Base-by-base conservation (phyloP, 225 moss, liverwort and hornwort genomes). In the Physcomitrellopsis africana region DNA sequence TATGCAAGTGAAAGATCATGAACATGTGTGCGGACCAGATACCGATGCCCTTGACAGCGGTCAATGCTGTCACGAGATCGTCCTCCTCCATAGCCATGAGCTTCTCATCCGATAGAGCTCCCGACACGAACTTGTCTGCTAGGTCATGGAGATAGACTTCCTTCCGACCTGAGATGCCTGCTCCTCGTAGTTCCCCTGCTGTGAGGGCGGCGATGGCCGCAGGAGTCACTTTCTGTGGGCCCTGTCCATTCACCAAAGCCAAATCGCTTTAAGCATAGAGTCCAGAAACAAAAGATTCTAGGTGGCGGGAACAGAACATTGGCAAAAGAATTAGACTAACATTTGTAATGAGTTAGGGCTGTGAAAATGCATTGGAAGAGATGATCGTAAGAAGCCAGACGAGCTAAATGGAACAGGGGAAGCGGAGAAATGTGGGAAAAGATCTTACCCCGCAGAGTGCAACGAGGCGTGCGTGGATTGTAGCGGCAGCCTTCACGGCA, bases 1-100 rank as follows among this genome's bases (percentile, higher is more conserved):
- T 87, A 56, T 89, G 93, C 48, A 93, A 78, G 51, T 86, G 73
- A 66, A 89, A 93, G 41, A 93, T 85, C 93, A 93, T 90, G 67
- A 93, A 93, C 93, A 93, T 93, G 26, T 93, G 91, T 10, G 86
- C 93, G 65, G 91, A 89, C 93, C 93, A 93, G 14, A 91, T 75
- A 48, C 93, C 91, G 51, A 91, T 91, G 26, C 93, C 91, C 65
- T 81, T 90, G 23, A 93, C 91, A 17, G 86, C 84, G 11, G 82
- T 91, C 80, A 93, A 73, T 26, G 83, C 82, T 65, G 73, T 79
- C 63, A 85, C 73, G 11, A 93, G 89, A 53, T 83, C 75, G n/a
- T 87, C 81, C 55, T 93, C 93, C 61, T 84, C 80, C 89, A 91
- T 85, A 0, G n/a, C 47, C 3, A 42, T 6, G 37, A 93, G 79